phyloP scores from a whole-genome alignment of 2,329 filamentous ascomycete species.

The Aspergillus jensenii region DNA sequence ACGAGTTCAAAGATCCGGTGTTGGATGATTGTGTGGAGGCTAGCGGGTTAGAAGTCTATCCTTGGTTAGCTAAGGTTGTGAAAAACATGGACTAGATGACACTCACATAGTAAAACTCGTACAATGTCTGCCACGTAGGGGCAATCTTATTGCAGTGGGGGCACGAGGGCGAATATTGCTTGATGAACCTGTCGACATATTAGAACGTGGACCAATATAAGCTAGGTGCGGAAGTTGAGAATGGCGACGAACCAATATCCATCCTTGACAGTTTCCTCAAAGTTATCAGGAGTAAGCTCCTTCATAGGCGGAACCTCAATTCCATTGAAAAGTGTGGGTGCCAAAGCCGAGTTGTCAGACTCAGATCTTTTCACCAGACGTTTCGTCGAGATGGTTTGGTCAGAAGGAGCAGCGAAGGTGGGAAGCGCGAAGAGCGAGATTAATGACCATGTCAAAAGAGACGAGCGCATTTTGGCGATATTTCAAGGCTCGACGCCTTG shows the following conservation, averaged over 20 bases:
- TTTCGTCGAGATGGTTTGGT: slow-evolving; percentile 17
- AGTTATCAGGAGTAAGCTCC: slow-evolving; percentile 49
- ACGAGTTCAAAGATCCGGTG: slow-evolving; percentile 60
- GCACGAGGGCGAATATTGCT: slow-evolving; percentile 54
- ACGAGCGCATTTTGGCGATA: slow-evolving; percentile 36
- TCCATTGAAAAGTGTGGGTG: slow-evolving; percentile 52
- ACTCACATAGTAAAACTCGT: slow-evolving; percentile 78
- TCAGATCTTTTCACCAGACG: slow-evolving; percentile 30
- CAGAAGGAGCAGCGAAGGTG: slow-evolving; percentile 30
- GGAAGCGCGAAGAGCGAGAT: slow-evolving; percentile 38
- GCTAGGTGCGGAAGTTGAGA: background rate
- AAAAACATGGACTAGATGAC: background rate
- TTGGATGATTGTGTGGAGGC: slow-evolving; percentile 52
- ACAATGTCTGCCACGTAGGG: slow-evolving; percentile 84
- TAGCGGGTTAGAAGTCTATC: slow-evolving; percentile 73
- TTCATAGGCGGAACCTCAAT: slow-evolving; percentile 52
- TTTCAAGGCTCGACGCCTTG: slow-evolving; percentile 20
- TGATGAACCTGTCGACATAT: slow-evolving; percentile 47
- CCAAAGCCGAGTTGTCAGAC: slow-evolving; percentile 17
- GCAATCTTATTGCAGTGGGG: slow-evolving; percentile 77
- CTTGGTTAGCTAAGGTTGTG: slow-evolving; percentile 21
- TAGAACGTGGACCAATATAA: slow-evolving; percentile 9
- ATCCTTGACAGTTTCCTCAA: slow-evolving; percentile 50
- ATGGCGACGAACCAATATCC: slow-evolving; percentile 50
- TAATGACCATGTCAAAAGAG: slow-evolving; percentile 38